Evolutionary conservation across 2,329 filamentous ascomycete genomes (phyloP).

Genomic region (Ascochyta fabae): DNA sequence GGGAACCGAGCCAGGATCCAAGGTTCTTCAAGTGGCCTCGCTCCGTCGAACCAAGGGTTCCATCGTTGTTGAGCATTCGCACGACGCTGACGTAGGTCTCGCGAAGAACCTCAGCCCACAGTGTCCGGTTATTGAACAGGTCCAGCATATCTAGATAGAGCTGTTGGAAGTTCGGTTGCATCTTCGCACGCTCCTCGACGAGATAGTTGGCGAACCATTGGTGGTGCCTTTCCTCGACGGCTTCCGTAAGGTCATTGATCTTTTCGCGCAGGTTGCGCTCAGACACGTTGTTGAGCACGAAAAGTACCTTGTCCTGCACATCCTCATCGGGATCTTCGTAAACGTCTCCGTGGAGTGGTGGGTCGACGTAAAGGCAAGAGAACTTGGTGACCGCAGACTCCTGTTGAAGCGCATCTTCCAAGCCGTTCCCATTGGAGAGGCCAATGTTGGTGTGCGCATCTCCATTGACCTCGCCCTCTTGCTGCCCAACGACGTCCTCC

Average conservation of each 20-base stretch:
- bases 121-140: slow-evolving; percentile 75
- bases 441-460: slow-evolving; percentile 55
- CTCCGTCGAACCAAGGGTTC: slow-evolving; percentile 84
- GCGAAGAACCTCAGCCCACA: slow-evolving; percentile 89
- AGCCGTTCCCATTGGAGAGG: slow-evolving; percentile 70
- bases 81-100: slow-evolving; percentile 90
- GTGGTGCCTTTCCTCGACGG: slow-evolving; percentile 80
- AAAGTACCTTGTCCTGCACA: slow-evolving; percentile 90
- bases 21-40: slow-evolving; percentile 90
- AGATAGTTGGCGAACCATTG: slow-evolving; percentile 97
- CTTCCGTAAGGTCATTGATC: slow-evolving; percentile 78
- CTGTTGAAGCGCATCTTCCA: slow-evolving; percentile 65
- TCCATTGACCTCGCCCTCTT: slow-evolving; percentile 64
- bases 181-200: slow-evolving; percentile 93
- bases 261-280: slow-evolving; percentile 86
- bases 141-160: slow-evolving; percentile 90
- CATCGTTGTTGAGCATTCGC: slow-evolving; percentile 87
- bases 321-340: slow-evolving; percentile 86
- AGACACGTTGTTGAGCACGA: slow-evolving; percentile 95
- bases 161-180: slow-evolving; percentile 95
- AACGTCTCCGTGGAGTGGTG: slow-evolving; percentile 65
- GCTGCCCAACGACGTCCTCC: slow-evolving; percentile 76
- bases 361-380: slow-evolving; percentile 76
- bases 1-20: slow-evolving; percentile 87
- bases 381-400: slow-evolving; percentile 76